A percentile compares a stretch with the other conserved stretches of the same genome.
phyloP scores from a whole-genome alignment of 139 green algal genomes.

The Micractinium conductrix region DNA sequence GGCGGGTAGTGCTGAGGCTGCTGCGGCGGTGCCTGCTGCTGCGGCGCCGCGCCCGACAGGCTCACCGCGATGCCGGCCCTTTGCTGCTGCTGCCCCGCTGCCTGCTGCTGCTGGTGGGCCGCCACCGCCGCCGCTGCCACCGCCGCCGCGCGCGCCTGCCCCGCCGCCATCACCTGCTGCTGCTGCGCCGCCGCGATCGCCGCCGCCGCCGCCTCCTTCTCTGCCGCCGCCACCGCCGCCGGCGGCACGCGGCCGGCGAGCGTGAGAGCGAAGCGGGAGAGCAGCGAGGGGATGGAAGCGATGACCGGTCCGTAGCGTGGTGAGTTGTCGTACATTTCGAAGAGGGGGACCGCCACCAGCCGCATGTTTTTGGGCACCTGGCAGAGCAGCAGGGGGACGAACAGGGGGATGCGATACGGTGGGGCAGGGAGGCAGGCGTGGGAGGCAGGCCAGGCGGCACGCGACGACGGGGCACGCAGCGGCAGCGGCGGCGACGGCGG shows the following conservation, averaged over 20 bases:
- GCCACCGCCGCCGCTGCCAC: slow-evolving; percentile 18
- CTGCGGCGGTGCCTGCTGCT: not conserved
- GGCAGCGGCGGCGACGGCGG: too few species aligned
- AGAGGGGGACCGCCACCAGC: slow-evolving; percentile 94
- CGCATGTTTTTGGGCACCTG: slow-evolving; percentile 95
- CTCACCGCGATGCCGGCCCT: slow-evolving; percentile 19
- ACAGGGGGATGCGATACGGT: too few species aligned
- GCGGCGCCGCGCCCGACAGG: not conserved
- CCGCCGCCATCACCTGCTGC: slow-evolving; percentile 11
- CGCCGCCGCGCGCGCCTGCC: slow-evolving; percentile 22
- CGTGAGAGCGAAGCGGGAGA: slow-evolving; percentile 76
- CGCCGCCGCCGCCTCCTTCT: not conserved
- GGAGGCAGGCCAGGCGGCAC: not conserved
- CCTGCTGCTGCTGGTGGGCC: not conserved
- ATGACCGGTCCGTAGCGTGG: slow-evolving; percentile 86
- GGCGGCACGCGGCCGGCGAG: slow-evolving; percentile 40
- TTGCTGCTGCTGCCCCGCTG: slow-evolving; percentile 20
- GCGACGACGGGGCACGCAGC: not conserved
- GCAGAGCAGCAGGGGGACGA: not conserved
- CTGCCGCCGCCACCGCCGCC: slow-evolving; percentile 1
- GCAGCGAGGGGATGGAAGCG: slow-evolving; percentile 78
- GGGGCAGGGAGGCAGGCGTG: not conserved
- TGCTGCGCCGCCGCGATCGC: not conserved
- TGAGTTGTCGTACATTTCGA: slow-evolving; percentile 96
- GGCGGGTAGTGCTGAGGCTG: slow-evolving; percentile 24